Evolutionary conservation across 257 asterid genomes (phyloP).

Genomic region (Solanum bukasovii): DNA sequence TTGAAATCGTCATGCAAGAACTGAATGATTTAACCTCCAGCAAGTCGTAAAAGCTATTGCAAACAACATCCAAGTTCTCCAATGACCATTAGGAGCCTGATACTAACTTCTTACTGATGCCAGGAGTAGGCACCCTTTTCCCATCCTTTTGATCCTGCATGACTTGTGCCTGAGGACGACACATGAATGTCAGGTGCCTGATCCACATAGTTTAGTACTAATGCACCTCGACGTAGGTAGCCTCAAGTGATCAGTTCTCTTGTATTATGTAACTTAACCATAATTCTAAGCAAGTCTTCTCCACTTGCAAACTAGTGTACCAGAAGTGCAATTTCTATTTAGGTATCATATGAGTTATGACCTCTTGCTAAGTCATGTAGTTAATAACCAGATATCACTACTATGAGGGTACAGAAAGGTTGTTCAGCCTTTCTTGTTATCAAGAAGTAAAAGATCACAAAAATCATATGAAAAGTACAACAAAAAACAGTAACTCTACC

Average conservation of each 20-base stretch:
- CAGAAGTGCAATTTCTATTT: neutral
- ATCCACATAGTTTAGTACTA: neutral
- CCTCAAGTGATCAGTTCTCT: neutral
- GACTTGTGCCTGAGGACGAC: neutral
- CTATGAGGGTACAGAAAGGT: neutral
- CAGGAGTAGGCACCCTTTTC: slow-evolving; percentile 1
- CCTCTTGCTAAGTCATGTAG: neutral
- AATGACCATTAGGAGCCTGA: neutral
- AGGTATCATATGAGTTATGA: neutral
- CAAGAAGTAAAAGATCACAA: neutral
- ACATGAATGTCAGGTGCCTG: neutral
- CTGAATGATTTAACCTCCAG: slow-evolving; percentile 21
- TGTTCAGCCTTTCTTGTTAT: neutral
- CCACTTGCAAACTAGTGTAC: neutral
- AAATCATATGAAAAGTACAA: neutral
- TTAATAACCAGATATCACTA: neutral
- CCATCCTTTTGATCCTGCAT: neutral
- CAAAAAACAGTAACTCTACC: neutral
- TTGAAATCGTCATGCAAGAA: slow-evolving; percentile 52
- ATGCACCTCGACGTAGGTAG: neutral
- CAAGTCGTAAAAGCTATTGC: slow-evolving; percentile 7
- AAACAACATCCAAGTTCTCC: neutral
- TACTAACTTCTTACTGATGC: slow-evolving; percentile 20
- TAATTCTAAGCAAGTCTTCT: neutral
- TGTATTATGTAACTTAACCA: neutral